Evolutionary conservation across 108 stramenopile species (phyloP), one percentile per base, ranked within the genome.

Genomic region (Pseudonitzschia pungens): DNA sequence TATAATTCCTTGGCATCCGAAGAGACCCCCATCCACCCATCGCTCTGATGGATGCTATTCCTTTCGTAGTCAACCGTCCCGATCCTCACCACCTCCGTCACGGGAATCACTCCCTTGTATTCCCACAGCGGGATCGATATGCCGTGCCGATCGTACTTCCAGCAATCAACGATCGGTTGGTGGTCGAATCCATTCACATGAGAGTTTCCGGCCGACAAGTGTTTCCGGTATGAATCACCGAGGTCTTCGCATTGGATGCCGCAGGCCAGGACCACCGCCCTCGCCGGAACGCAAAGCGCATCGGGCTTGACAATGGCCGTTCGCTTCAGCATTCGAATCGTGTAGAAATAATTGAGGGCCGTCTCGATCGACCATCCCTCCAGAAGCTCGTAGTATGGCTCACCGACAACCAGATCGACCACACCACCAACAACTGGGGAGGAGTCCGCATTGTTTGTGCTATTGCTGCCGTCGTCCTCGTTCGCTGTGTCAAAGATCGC

Each of bases 341-440:
- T 71, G 77, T 91, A 83, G 68, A 75, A 88, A 73, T 80, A 92
- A 45, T 94, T 90, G 16, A 92, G 57, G 9, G 91, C 91, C 76
- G 87, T 87, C 59, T 87, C 81, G 24, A 92, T 57, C 60, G 83
- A 83, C 89, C 89, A 92, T n/a, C 88, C 90, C 65, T 89, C 86
- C 64, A 85, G 64, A 33, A 87, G 74, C 77, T 90, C 85, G 66
- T 87, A 94, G 69, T 91, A 92, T 20, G 92, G 92, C 57, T 94
- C 93, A 9, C 84, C 90, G 12, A 89, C 75, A 4, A 94, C 85
- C 36, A 94, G 72, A 42, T 88, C 75, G 0, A 82, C 79, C 21
- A 40, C 27, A 0, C 81, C 77, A 21, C 4, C 60, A 7, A 0
- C 33, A 9, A 9, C 53, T n/a, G 22, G 0, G 8, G 57, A 14